Evolutionary conservation across 2,329 filamentous ascomycete species (phyloP), one percentile per base, ranked within the genome.

Genomic region (Scedosporium aurantiacum): DNA sequence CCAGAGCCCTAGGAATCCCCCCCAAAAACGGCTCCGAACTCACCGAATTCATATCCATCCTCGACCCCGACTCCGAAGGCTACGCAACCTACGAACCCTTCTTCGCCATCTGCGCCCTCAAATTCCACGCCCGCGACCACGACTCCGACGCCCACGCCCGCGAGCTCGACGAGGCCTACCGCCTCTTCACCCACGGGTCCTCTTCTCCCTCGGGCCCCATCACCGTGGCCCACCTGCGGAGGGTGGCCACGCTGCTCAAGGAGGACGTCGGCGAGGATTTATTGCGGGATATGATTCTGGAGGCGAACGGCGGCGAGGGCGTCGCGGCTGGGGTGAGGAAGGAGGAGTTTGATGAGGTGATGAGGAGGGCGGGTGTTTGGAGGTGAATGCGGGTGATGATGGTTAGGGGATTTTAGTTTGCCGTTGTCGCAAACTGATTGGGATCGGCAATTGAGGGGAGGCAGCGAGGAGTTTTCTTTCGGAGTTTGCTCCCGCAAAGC

Each of bases 231-330:
- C 88, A 96, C 74, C 75, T 99, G 70, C 83, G 84, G 70, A 81
- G 88, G 68, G 87, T 97, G 60, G 91, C 92, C 50, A 85, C 83
- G 66, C 83, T 90, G 67, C 75, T 99, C 68, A 90, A 91, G 74
- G 91, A 96, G 74, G 90, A 87, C 64, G 86, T 96, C 25, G 83
- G 84, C 63, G 94, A 97, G 68, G 87, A 90, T 57, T 75, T 96
- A 70, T 76, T 99, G 70, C 85, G 84, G 75, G 91, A 97, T 76
- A 99, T 99, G 94, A 88, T 99, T 62, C 77, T 91, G 57, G 93
- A 97, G 78, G 94, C 93, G 57, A 97, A 95, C 73, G 90, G 89
- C 2, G 91, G 90, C 1, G 84, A 81, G 3, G 87, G 88, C 16
- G 82, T 89, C 10, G 83, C 79, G 43, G 82, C 78, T 62, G 90